Base-by-base conservation (phyloP, 352 stramenopile species). In the Pythium vanterpoolii region DNA sequence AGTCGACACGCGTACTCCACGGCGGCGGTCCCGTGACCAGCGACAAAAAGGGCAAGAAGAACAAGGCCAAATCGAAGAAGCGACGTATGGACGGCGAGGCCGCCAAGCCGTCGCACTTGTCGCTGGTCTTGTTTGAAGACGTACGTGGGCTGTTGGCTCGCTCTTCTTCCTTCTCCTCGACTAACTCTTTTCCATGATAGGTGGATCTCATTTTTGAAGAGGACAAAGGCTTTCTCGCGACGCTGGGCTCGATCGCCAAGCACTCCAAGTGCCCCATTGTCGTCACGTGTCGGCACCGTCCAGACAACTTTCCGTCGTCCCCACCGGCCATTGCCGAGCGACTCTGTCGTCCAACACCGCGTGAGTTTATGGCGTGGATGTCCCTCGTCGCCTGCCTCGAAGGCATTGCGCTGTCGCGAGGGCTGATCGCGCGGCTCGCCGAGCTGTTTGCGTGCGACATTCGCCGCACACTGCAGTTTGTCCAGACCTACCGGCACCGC, bases 81-180 rank as follows among this genome's bases (percentile, higher is more conserved):
- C 55, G 46, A 16, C 47, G 57, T 1, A 51, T n/a, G 18, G 63
- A 51, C n/a, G 30, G 16, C 3, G 45, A 48, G 5, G 19, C 36
- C 23, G 26, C 48, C n/a, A 68, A 64, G 36, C 50, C 71, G 8
- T 76, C 80, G 13, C 77, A 86, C 8, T 67, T 89, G 21, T 92
- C 84, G 23, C 75, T 94, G 33, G 80, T 94, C n/a, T 67, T 94
- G 3, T 91, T 94, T 56, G 84, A 94, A 70, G 84, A 94, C 53
- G 82, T 82, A 65, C 50, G 72, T 73, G 24, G 24, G 24, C 6
- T 18, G n/a, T 48, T 26, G 42, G 42, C 2, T 26, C n/a, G 1
- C 1, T 30, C 9, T 28, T n/a, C 1, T 13, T 2, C 24, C 2
- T 48, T 48, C 4, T 26, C 18, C 34, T 42, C 10, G 10, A 16